Conservation (phyloP, 2,329 filamentous ascomycete genomes). For the Neurospora sp. region DNA sequence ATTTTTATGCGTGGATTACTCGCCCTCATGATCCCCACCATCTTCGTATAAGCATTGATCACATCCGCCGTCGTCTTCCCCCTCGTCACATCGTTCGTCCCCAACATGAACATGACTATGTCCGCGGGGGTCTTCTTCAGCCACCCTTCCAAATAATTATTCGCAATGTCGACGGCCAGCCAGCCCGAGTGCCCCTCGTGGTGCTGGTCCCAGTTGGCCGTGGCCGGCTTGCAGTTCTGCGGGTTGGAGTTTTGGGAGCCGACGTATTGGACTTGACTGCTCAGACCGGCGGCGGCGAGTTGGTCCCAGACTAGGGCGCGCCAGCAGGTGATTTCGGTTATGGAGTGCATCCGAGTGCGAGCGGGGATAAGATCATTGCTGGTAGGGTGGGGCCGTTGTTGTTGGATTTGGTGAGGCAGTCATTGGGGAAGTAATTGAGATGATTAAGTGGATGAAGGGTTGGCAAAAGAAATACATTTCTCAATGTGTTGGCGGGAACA, state of each 20-base stretch:
- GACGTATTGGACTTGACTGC: conserved; percentile 26
- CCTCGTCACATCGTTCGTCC: conserved; percentile 32
- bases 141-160: conserved; percentile 30
- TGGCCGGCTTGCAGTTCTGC: conserved; percentile 25
- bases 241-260: conserved; percentile 30
- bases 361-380: conserved; percentile 27
- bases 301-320: conserved; percentile 31
- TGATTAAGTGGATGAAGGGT: background rate
- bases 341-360: conserved; percentile 31
- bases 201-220: conserved; percentile 27
- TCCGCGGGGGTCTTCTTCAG: conserved; percentile 28
- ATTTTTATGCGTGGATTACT: conserved; percentile 28
- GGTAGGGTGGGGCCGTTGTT: conserved; percentile 23
- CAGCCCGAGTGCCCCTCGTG: conserved; percentile 36
- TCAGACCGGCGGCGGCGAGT: conserved; percentile 16
- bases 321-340: conserved; percentile 38
- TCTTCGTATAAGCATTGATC: conserved; percentile 29
- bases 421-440: conserved; percentile 7
- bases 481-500: no score
- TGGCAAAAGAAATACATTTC: no score
- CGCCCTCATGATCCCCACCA: conserved; percentile 27
- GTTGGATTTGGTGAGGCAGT: conserved; percentile 23
- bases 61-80: conserved; percentile 25
- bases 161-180: conserved; percentile 33
- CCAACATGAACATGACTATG: conserved; percentile 36